Percentiles rank a stretch among this genome's conserved stretches.
Evolutionary conservation across 2,329 filamentous ascomycete genomes (phyloP).

Genomic region (Hypoxylon sp.): DNA sequence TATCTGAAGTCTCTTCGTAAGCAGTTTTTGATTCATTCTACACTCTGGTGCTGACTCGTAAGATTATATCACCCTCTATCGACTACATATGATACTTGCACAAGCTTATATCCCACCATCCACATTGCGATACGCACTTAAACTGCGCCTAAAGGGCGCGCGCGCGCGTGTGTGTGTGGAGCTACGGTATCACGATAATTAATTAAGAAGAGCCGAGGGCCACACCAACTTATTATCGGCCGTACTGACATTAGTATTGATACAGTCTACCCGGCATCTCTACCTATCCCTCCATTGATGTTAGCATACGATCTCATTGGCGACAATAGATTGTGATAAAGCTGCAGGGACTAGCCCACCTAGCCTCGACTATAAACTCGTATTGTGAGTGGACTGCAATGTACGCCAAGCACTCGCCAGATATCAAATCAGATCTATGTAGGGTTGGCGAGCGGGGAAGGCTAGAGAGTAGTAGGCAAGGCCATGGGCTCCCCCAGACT

Average conservation of each 20-base stretch:
- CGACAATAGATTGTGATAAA: conserved; percentile 26
- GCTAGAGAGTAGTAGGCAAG: conserved; percentile 29
- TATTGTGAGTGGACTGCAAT: conserved; percentile 15
- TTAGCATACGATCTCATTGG: conserved; percentile 23
- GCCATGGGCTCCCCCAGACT: conserved; percentile 35
- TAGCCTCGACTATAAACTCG: conserved; percentile 12
- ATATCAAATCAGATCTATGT: conserved; percentile 38
- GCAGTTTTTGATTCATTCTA: background rate
- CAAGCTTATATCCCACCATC: background rate
- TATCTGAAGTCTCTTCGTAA: background rate
- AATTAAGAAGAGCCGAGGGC: conserved; percentile 29
- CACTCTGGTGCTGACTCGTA: background rate
- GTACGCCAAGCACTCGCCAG: conserved; percentile 26
- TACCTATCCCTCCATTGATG: conserved; percentile 8
- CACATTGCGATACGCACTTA: conserved; percentile 1
- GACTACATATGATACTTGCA: background rate
- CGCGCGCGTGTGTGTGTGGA: conserved; percentile 41
- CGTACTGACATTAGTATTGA: conserved; percentile 13
- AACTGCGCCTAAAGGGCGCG: conserved; percentile 19
- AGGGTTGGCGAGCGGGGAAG: conserved; percentile 23
- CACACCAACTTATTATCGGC: conserved; percentile 27
- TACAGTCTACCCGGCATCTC: conserved; percentile 22
- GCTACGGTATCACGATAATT: conserved; percentile 37
- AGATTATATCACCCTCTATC: background rate
- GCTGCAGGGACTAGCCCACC: conserved; percentile 34